A percentile compares a stretch with the other conserved stretches of the same genome.
phyloP scores from a whole-genome alignment of 495 filamentous ascomycete species.

The Aspergillus nidulans region DNA sequence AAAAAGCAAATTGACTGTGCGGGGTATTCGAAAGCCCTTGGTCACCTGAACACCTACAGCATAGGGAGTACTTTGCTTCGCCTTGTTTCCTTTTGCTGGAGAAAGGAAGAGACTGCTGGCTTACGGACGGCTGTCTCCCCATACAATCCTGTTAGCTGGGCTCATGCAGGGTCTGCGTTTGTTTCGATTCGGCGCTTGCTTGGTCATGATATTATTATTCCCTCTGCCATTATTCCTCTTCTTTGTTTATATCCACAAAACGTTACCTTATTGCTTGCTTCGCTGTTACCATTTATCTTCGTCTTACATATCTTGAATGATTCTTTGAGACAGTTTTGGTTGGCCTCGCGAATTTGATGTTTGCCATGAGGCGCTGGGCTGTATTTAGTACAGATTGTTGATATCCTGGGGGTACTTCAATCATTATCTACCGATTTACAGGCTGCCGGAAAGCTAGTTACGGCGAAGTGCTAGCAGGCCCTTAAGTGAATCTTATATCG shows the following conservation, averaged over 20 bases:
- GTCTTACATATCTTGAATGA: neutral
- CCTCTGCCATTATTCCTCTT: slow-evolving; percentile 9
- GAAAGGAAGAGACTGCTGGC: neutral
- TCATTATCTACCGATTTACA: neutral
- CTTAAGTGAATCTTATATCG: too few relatives aligned
- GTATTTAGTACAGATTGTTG: neutral
- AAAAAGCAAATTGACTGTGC: slow-evolving; percentile 6
- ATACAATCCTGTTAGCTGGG: slow-evolving; percentile 5
- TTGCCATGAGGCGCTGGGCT: neutral
- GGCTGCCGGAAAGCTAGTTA: too few relatives aligned
- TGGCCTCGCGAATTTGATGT: neutral
- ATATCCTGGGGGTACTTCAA: neutral
- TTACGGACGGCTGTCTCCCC: neutral
- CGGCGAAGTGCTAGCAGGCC: too few relatives aligned
- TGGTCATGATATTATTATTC: slow-evolving; percentile 7
- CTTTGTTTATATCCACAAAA: slow-evolving; percentile 17
- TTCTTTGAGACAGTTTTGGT: neutral
- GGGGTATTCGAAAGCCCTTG: slow-evolving; percentile 1
- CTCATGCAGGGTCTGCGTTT: slow-evolving; percentile 1
- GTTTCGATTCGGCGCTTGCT: slow-evolving; percentile 1
- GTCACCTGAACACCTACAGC: slow-evolving; percentile 1
- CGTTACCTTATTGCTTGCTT: slow-evolving; percentile 6
- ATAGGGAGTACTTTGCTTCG: neutral
- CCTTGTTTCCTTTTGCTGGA: neutral
- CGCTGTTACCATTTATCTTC: neutral